Base-by-base conservation (phyloP, 495 filamentous ascomycete species). In the Ramalina peruviana region DNA sequence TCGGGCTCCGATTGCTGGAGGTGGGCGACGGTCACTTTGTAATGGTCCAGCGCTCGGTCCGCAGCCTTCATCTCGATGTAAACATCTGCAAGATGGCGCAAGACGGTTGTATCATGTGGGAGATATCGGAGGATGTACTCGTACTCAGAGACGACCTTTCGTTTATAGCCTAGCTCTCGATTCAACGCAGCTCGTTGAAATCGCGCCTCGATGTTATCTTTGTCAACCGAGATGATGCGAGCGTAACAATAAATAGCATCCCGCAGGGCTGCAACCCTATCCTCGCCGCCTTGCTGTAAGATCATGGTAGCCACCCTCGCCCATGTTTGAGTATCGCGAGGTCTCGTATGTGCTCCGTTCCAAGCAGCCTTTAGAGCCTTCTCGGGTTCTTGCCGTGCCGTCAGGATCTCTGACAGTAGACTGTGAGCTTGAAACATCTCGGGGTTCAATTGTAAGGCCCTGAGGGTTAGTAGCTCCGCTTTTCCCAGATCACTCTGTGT, bases 341-440 rank as follows among this genome's bases (percentile, higher is more conserved):
- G 82, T 39, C 78, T 75, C 7, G 85, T 75, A 58, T 83, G 80
- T 30, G 85, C 84, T 42, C 86, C 86, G 42, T 73, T 77, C 52
- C 83, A 77, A 27, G 83, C 64, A 50, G 82, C 83, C 19, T 72
- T 73, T 30, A 88, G 60, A 11, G 84, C 77, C 47, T 84, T 78
- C 50, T 81, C 73, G 38, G 74, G 71, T 40, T 86, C 72, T 3
- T 82, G 84, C 54, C 80, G 71, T 49, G 81, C 78, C 37, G 79
- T 62, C 57, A 83, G 79, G 43, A 89, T 79, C 27, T 86, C 77
- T 0, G 85, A 82, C 11, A 92, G 62, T 26, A 90, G 63, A 17
- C 75, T 78, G 74, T 90, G 88, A 25, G 88, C 83, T 19, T 76
- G 71, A 53, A 83, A 83, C 49, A 88, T 85, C 61, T 94, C 88